Evolutionary conservation across 2,329 filamentous ascomycete genomes (phyloP).

Genomic region (Sporothrix pallida): DNA sequence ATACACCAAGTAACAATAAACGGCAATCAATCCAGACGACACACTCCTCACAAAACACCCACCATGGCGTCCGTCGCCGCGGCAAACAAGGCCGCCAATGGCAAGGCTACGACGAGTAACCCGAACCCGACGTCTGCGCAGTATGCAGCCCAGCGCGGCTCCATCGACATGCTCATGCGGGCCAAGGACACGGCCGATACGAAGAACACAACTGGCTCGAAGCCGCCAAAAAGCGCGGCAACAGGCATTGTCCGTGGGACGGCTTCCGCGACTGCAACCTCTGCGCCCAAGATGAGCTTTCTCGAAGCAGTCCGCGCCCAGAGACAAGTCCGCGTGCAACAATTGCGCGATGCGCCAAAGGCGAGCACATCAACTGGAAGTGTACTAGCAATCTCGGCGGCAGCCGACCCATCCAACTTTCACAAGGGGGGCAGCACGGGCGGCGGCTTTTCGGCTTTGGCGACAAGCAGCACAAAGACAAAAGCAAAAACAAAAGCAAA

Average conservation of each 20-base stretch:
- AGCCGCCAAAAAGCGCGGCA: conserved; percentile 8
- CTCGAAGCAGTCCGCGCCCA: conserved; percentile 32
- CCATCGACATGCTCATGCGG: conserved; percentile 32
- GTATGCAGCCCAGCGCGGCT: conserved; percentile 33
- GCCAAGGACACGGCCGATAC: neutral
- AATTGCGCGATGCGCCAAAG: neutral
- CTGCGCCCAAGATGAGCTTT: conserved; percentile 28
- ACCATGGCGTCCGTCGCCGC: conserved; percentile 24
- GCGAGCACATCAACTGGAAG: neutral
- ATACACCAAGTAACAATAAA: neutral
- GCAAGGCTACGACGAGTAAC: conserved; percentile 26
- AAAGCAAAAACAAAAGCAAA: conserved; percentile 2
- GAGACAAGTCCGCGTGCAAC: conserved; percentile 25
- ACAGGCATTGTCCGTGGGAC: conserved; percentile 7
- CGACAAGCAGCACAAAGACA: neutral
- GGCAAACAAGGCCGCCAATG: conserved; percentile 16
- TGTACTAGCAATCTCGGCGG: neutral
- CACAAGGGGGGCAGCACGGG: conserved; percentile 19
- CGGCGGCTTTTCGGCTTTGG: conserved; percentile 16
- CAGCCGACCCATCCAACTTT: conserved; percentile 15
- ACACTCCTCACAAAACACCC: neutral
- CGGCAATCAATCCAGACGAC: neutral
- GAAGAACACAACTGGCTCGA: no score
- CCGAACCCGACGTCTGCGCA: conserved; percentile 30
- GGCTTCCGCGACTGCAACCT: neutral